Evolutionary conservation across 306 rosid genomes (phyloP).

Genomic region (Cucurbita pepo): DNA sequence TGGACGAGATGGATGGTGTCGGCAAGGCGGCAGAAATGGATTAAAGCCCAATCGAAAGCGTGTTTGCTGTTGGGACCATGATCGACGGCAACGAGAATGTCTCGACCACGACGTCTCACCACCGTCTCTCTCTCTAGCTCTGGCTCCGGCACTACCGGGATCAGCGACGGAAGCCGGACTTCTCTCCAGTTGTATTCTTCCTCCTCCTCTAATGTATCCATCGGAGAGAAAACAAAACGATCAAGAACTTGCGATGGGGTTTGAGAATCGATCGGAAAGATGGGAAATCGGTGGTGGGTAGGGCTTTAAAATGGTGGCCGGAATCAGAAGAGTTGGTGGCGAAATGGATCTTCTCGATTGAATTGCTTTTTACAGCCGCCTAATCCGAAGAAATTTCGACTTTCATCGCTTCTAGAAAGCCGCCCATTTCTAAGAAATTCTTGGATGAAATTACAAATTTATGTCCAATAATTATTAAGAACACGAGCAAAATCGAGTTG

Average conservation of each 20-base stretch:
- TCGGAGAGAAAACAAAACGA: not conserved
- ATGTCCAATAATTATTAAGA: too few relatives aligned
- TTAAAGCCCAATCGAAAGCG: conserved; percentile 87
- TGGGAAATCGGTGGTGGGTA: not conserved
- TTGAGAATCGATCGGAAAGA: not conserved
- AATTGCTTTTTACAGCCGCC: not conserved
- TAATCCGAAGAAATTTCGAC: not conserved
- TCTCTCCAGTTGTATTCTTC: conserved; percentile 67
- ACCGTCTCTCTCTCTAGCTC: conserved; percentile 55
- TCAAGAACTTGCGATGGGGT: not conserved
- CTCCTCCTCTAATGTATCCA: conserved; percentile 64
- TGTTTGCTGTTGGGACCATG: conserved; percentile 68
- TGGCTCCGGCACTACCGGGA: conserved; percentile 31
- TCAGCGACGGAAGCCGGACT: conserved; percentile 36
- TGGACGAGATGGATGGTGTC: conserved; percentile 79
- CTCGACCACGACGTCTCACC: conserved; percentile 64
- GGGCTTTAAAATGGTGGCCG: not conserved
- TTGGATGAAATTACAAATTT: too few relatives aligned
- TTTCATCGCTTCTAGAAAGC: not conserved
- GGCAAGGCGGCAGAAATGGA: conserved; percentile 59
- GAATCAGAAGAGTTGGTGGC: not conserved
- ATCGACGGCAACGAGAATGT: conserved; percentile 56
- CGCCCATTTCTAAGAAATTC: too few relatives aligned
- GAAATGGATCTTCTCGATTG: not conserved
- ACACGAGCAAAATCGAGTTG: too few relatives aligned